phyloP scores from a whole-genome alignment of 352 stramenopile genomes.

The Phytophthora syringae region DNA sequence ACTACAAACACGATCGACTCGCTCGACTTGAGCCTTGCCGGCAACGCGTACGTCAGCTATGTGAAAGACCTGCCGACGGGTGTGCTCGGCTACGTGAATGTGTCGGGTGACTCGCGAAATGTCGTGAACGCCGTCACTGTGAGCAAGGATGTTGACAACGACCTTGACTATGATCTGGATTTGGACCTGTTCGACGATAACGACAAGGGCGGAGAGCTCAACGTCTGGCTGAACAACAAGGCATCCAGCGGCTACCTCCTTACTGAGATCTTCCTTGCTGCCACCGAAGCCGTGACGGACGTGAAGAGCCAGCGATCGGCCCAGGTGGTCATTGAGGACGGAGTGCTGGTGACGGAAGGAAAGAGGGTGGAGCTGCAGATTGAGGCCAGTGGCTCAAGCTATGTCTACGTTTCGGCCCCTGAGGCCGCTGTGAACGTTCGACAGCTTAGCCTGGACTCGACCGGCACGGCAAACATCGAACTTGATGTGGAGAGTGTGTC shows the following conservation, averaged over 20 bases:
- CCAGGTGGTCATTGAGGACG: conserved; percentile 37
- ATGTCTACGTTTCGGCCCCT: conserved; percentile 35
- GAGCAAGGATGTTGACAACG: conserved; percentile 26
- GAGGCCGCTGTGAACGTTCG: conserved; percentile 23
- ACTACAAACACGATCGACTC: conserved; percentile 34
- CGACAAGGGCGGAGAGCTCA: conserved; percentile 28
- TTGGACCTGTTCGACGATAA: no score
- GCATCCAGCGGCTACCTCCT: conserved; percentile 34
- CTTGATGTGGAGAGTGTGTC: conserved; percentile 34
- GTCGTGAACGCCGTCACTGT: conserved; percentile 35
- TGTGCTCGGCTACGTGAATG: conserved; percentile 44
- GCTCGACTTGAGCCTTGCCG: conserved; percentile 34
- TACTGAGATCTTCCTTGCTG: conserved; percentile 39
- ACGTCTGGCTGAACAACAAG: conserved; percentile 31
- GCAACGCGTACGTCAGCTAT: conserved; percentile 39
- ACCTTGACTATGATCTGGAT: conserved; percentile 23
- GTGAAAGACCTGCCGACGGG: conserved; percentile 26
- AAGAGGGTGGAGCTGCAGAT: conserved; percentile 34
- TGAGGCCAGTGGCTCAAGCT: conserved; percentile 34
- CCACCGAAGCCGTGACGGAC: conserved; percentile 29
- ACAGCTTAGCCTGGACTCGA: conserved; percentile 26
- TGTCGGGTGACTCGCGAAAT: conserved; percentile 35
- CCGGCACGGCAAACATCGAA: conserved; percentile 25
- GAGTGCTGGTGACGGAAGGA: conserved; percentile 30
- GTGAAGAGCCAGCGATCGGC: conserved; percentile 34